phyloP scores from a whole-genome alignment of 768 basidiomycete species.

The Pisolithus sp. region DNA sequence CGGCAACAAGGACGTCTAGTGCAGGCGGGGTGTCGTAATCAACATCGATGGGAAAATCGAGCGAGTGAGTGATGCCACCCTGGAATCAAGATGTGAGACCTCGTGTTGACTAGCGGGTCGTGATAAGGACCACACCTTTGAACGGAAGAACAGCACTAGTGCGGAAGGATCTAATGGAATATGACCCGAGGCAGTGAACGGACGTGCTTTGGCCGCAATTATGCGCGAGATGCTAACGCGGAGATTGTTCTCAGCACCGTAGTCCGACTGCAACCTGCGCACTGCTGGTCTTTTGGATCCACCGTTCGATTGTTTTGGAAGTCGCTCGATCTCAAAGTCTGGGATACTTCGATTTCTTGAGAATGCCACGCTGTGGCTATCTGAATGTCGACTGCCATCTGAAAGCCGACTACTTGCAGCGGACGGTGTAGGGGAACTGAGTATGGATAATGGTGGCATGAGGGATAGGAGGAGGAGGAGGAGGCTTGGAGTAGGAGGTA shows the following conservation, averaged over 20 bases:
- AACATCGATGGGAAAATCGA: constrained; percentile 78
- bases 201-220: constrained; percentile 51
- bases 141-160: constrained; percentile 70
- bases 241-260: constrained; percentile 47
- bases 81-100: constrained; percentile 22
- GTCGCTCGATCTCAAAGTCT: constrained; percentile 65
- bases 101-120: background rate
- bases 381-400: constrained; percentile 32
- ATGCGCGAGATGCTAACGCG: constrained; percentile 50
- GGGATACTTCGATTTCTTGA: constrained; percentile 37
- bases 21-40: constrained; percentile 71
- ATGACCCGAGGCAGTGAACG: constrained; percentile 60
- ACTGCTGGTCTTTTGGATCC: constrained; percentile 26
- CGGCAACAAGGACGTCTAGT: constrained; percentile 69
- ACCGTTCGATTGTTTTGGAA: constrained; percentile 29
- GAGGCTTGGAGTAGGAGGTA: constrained; percentile 7
- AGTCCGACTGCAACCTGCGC: constrained; percentile 35
- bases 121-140: constrained; percentile 47
- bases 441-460: constrained; percentile 26
- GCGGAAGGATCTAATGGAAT: constrained; percentile 65
- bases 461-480: constrained; percentile 8
- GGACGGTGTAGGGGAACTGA: constrained; percentile 28
- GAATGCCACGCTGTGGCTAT: constrained; percentile 25
- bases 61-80: constrained; percentile 74
- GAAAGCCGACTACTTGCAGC: constrained; percentile 32